phyloP scores from a whole-genome alignment of 371 early-diverging fungal species.

The Dichotomocladium elegans region DNA sequence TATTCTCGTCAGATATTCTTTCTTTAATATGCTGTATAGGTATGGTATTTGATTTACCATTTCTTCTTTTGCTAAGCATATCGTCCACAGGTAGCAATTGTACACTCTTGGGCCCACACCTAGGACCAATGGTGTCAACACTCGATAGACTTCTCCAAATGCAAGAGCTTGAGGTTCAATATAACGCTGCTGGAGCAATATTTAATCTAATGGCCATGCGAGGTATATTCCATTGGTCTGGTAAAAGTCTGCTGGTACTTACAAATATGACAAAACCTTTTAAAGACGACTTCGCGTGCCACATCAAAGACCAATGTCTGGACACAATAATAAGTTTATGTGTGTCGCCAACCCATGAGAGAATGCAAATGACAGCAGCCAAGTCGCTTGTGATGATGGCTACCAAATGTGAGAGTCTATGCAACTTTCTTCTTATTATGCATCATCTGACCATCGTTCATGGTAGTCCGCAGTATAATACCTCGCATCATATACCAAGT shows the following conservation, averaged over 20 bases:
- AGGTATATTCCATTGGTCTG: constrained; percentile 13
- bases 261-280: background rate
- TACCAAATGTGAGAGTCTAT: constrained; percentile 27
- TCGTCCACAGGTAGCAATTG: constrained; percentile 11
- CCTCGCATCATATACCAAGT: constrained; percentile 29
- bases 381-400: constrained; percentile 32
- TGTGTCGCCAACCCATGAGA: constrained; percentile 26
- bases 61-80: background rate
- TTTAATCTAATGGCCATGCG: constrained; percentile 44
- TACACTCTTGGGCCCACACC: constrained; percentile 6
- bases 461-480: constrained; percentile 21
- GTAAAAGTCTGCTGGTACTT: background rate
- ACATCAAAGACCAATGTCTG: constrained; percentile 29
- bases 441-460: background rate
- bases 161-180: constrained; percentile 41
- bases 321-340: constrained; percentile 26
- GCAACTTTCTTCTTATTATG: background rate
- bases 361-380: constrained; percentile 37
- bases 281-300: constrained; percentile 30
- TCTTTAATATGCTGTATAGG: constrained; percentile 45
- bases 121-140: constrained; percentile 19
- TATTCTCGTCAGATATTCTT: constrained; percentile 38
- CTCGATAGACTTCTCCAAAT: constrained; percentile 25
- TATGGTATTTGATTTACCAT: constrained; percentile 11
- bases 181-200: constrained; percentile 42